Percentiles rank a stretch among this genome's conserved stretches.
phyloP scores from a whole-genome alignment of 1,139 yeast species.

The Suhomyces terraborum region DNA sequence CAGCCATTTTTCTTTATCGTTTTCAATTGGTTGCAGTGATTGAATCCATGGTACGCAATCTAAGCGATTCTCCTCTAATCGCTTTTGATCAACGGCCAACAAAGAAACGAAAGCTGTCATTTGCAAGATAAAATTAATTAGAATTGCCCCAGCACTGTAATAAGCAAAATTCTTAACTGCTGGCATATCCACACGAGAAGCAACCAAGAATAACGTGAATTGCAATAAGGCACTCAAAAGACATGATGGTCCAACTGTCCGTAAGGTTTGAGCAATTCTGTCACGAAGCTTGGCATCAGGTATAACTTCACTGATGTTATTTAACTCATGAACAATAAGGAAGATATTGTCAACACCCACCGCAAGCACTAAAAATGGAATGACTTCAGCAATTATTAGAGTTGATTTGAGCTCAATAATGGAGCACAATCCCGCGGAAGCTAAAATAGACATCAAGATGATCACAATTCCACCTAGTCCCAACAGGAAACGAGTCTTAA shows the following conservation, averaged over 20 bases:
- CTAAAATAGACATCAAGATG: constrained; percentile 73
- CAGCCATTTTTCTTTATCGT: constrained; percentile 25
- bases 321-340: constrained; percentile 77
- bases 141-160: constrained; percentile 85
- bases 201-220: constrained; percentile 72
- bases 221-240: constrained; percentile 76
- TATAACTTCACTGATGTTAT: constrained; percentile 50
- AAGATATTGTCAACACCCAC: constrained; percentile 95
- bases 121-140: constrained; percentile 75
- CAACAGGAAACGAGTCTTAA: constrained; percentile 67
- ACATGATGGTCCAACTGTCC: constrained; percentile 85
- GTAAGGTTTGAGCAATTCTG: constrained; percentile 64
- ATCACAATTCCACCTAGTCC: constrained; percentile 83
- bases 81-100: constrained; percentile 63
- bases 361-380: constrained; percentile 91
- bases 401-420: constrained; percentile 79
- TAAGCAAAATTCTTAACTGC: constrained; percentile 92
- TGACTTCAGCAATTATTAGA: constrained; percentile 91
- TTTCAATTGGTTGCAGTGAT: constrained; percentile 14
- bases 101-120: constrained; percentile 79
- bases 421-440: constrained; percentile 84
- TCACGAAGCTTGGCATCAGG: constrained; percentile 44
- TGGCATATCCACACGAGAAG: constrained; percentile 87
- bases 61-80: constrained; percentile 59
- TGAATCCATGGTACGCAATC: constrained; percentile 59